Evolutionary conservation across 2,329 filamentous ascomycete species (phyloP), one percentile per base, ranked within the genome.

Genomic region (Colletotrichum noveboracense): DNA sequence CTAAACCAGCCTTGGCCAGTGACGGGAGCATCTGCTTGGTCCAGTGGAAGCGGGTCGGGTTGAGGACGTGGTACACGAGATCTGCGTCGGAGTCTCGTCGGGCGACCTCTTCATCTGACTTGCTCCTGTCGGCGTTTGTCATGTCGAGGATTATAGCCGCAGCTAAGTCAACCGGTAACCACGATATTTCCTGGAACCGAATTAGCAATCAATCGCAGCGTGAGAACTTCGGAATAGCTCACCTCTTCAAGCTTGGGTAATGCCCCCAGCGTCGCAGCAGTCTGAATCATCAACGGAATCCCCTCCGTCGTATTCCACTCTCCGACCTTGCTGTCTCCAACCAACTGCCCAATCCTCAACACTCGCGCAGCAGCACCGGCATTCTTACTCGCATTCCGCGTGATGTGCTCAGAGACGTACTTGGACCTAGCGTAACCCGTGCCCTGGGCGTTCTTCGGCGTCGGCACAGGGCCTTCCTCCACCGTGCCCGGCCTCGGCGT

Each of bases 391-490:
- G 70, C 38, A 10, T 65, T 71, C 30, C 26, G 80, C 65, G 66
- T 82, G 79, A 89, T 85, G n/a, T 87, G 83, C 77, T 90, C 88
- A 0, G 87, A 83, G 3, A 90, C 87, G 62, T 84, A 84, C 78
- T 90, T 90, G 0, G 86, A 87, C 28, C 83, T 81, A 1, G 87
- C 87, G 60, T 90, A 90, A 2, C 89, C 89, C 80, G 88, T 89
- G 6, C 81, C 82, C 75, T 88, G 87, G 1, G 87, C 87, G 76
- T 86, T 81, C 1, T 70, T 13, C n/a, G 65, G 43, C 30, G 43
- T 67, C 21, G 65, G 65, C 14, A 67, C 70, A 0, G 84, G 80
- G 43, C 85, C 78, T 2, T 78, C 70, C 12, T 32, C 62, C 2
- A 70, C 21, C 3, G 12, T 28, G 24, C 69, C 74, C 3, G 52